Evolutionary conservation across 768 basidiomycete genomes (phyloP).

Genomic region (Coprinellus micaceus): DNA sequence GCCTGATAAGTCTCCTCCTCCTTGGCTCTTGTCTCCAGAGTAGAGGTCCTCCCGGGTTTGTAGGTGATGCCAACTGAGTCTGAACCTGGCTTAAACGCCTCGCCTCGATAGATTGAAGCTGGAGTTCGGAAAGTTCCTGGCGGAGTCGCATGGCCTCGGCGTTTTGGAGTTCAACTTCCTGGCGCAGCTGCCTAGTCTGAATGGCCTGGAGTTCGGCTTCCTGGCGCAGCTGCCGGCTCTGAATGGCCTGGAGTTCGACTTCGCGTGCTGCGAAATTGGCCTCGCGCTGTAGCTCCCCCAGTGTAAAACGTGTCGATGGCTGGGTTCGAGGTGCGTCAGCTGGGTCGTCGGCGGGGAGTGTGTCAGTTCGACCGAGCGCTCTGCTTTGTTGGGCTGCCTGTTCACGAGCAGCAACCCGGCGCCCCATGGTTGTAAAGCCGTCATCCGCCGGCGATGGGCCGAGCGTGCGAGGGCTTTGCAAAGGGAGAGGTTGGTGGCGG

Average conservation of each 20-base stretch:
- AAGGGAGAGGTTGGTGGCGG: conserved; percentile 4
- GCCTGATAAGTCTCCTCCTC: conserved; percentile 1
- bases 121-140: no score
- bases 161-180: no score
- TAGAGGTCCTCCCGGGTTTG: background rate
- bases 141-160: no score
- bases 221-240: no score
- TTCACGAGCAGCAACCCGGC: conserved; percentile 35
- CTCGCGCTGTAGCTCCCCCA: no score
- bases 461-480: background rate
- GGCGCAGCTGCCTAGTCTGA: no score
- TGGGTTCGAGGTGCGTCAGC: no score
- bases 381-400: conserved; percentile 11
- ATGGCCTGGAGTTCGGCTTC: no score
- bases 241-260: no score
- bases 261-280: no score
- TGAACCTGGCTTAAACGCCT: conserved; percentile 13
- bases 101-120: conserved; percentile 8
- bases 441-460: conserved; percentile 24
- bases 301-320: no score
- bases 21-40: conserved; percentile 1
- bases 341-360: no score
- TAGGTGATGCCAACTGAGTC: conserved; percentile 3
- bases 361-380: conserved; percentile 2
- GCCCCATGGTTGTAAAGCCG: conserved; percentile 34